Percentiles rank a stretch among this genome's conserved stretches.
phyloP scores from a whole-genome alignment of 1,284 basidiomycete species.

The Tylopilus sp. region DNA sequence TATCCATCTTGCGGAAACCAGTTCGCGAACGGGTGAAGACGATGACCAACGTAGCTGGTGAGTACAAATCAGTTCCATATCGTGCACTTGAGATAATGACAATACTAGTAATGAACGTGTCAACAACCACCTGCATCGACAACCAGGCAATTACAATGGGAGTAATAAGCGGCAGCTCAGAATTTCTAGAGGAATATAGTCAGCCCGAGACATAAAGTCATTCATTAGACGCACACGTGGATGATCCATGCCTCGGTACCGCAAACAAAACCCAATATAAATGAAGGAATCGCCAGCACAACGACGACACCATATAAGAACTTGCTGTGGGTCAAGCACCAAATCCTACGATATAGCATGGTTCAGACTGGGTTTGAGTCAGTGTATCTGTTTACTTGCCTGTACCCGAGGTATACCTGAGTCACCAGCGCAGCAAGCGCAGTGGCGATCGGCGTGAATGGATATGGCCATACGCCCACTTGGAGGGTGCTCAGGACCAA shows the following conservation, averaged over 20 bases:
- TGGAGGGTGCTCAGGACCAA: not conserved
- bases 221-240: slow-evolving; percentile 30
- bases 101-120: slow-evolving; percentile 43
- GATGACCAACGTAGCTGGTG: slow-evolving; percentile 33
- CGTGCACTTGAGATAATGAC: not conserved
- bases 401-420: slow-evolving; percentile 28
- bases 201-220: not conserved
- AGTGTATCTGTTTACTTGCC: not conserved
- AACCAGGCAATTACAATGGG: slow-evolving; percentile 42
- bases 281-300: slow-evolving; percentile 36
- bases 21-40: slow-evolving; percentile 43
- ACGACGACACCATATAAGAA: slow-evolving; percentile 36
- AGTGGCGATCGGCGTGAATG: slow-evolving; percentile 46
- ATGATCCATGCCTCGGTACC: slow-evolving; percentile 35
- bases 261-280: slow-evolving; percentile 34
- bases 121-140: slow-evolving; percentile 40
- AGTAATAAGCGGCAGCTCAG: slow-evolving; percentile 24
- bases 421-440: slow-evolving; percentile 45
- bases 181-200: slow-evolving; percentile 22
- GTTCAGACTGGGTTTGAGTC: not conserved
- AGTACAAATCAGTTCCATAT: not conserved
- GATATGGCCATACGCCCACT: slow-evolving; percentile 39
- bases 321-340: not conserved
- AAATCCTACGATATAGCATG: slow-evolving; percentile 18
- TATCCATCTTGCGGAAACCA: slow-evolving; percentile 32